These are phyloP conservation scores for Ocimum tenuiflorum DNA, from an alignment of 257 asterid species.

Conservation along the genomic window DNA sequence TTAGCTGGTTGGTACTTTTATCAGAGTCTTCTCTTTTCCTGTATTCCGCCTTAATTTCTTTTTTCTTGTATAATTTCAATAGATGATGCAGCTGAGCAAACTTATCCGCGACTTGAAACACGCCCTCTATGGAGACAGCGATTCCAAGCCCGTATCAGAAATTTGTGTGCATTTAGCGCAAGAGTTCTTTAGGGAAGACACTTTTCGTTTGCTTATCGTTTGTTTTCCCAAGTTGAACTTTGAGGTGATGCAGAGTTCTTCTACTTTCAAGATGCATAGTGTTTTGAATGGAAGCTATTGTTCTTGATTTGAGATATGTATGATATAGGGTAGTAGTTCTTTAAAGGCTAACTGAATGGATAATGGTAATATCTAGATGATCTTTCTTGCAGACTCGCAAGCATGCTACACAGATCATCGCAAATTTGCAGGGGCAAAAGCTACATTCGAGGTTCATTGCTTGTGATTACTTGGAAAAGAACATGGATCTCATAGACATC, in stretches of 20 bases:
- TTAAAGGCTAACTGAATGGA: neutral
- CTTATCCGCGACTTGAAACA: slow-evolving; percentile 58
- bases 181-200: slow-evolving; percentile 76
- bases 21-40: neutral
- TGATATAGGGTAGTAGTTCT: neutral
- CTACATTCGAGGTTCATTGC: slow-evolving; percentile 89
- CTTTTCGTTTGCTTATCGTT: slow-evolving; percentile 52
- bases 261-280: neutral
- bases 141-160: slow-evolving; percentile 70
- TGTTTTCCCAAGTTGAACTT: slow-evolving; percentile 71
- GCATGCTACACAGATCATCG: slow-evolving; percentile 91
- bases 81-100: slow-evolving; percentile 68
- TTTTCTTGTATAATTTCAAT: neutral
- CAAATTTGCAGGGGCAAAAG: slow-evolving; percentile 93
- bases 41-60: neutral
- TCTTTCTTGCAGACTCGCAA: slow-evolving; percentile 63
- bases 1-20: neutral
- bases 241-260: slow-evolving; percentile 41
- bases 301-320: neutral
- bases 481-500: slow-evolving; percentile 73
- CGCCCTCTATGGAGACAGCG: slow-evolving; percentile 72
- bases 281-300: neutral
- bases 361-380: neutral
- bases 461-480: slow-evolving; percentile 82
- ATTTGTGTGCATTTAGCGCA: slow-evolving; percentile 71